A percentile compares a stretch with the other conserved stretches of the same genome.
These are phyloP conservation scores for Russula foetens DNA, from an alignment of 768 basidiomycete species.

Conservation along the genomic window DNA sequence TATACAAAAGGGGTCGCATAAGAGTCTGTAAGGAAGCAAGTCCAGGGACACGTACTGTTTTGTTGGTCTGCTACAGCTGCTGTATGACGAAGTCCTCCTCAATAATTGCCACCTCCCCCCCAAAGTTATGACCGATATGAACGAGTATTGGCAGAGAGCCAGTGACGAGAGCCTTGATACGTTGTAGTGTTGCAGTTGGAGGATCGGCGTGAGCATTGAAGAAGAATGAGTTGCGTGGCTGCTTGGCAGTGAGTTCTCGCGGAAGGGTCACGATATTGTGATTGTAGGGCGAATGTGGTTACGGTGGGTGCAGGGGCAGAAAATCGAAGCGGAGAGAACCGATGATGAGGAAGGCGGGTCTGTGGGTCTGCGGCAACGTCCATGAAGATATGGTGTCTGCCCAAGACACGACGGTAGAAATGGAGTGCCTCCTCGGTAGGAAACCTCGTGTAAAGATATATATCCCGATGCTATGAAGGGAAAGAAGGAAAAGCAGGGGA, in stretches of 20 bases:
- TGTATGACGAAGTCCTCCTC: constrained; percentile 82
- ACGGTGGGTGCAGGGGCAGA: constrained; percentile 60
- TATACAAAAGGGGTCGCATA: constrained; percentile 29
- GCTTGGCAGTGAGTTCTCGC: constrained; percentile 49
- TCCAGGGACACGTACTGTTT: constrained; percentile 39
- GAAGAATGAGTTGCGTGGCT: constrained; percentile 71
- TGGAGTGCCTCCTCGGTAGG: constrained; percentile 69
- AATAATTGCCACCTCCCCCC: constrained; percentile 76
- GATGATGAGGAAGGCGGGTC: constrained; percentile 77
- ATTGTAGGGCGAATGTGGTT: constrained; percentile 57
- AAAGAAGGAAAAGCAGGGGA: constrained; percentile 48
- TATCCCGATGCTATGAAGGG: constrained; percentile 69
- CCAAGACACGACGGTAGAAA: constrained; percentile 47
- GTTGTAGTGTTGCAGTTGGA: constrained; percentile 89
- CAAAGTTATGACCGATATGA: constrained; percentile 90
- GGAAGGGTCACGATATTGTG: constrained; percentile 83
- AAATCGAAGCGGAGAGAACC: constrained; percentile 95
- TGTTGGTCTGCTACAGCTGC: constrained; percentile 54
- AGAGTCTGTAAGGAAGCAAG: not conserved
- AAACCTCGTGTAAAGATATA: constrained; percentile 92
- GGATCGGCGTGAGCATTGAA: constrained; percentile 91
- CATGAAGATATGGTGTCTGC: constrained; percentile 28
- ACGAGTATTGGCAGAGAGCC: constrained; percentile 94
- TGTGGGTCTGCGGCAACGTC: constrained; percentile 57
- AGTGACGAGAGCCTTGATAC: constrained; percentile 91